phyloP scores from a whole-genome alignment of 106 monocot species.

The Allium sativum region DNA sequence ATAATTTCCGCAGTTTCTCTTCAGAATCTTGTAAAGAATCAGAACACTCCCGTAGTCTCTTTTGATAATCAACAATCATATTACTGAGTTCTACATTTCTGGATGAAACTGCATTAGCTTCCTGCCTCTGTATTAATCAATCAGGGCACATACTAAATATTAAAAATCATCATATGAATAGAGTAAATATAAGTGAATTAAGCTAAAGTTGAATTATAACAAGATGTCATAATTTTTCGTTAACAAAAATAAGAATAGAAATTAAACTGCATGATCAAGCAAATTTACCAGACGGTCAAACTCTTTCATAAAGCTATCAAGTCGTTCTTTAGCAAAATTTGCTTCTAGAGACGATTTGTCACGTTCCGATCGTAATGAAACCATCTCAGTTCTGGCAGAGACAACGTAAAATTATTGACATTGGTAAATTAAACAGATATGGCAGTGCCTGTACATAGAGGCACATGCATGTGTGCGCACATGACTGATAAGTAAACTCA shows the following conservation, averaged over 20 bases:
- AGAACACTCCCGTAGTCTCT: slow-evolving; percentile 52
- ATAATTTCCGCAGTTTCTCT: slow-evolving; percentile 63
- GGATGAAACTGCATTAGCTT: slow-evolving; percentile 57
- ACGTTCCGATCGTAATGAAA: slow-evolving; percentile 49
- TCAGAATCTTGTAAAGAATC: slow-evolving; percentile 54
- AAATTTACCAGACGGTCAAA: slow-evolving; percentile 62
- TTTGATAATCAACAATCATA: slow-evolving; percentile 75
- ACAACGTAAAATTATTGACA: background rate
- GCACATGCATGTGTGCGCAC: too few species aligned
- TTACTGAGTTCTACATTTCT: slow-evolving; percentile 78
- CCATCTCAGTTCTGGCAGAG: slow-evolving; percentile 45
- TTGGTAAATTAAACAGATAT: too few species aligned
- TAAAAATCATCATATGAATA: too few species aligned
- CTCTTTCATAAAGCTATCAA: slow-evolving; percentile 69
- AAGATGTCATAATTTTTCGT: too few species aligned
- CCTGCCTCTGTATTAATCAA: slow-evolving; percentile 45
- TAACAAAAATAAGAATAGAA: background rate
- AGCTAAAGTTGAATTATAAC: too few species aligned
- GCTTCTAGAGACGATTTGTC: slow-evolving; percentile 68
- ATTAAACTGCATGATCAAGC: background rate
- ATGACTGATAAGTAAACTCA: too few species aligned
- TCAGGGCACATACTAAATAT: background rate
- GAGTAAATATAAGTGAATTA: too few species aligned
- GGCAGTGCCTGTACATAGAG: too few species aligned
- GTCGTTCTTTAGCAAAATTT: slow-evolving; percentile 57